Conservation (phyloP, 1,139 yeast genomes). For the Tardiomyces depauwii region DNA sequence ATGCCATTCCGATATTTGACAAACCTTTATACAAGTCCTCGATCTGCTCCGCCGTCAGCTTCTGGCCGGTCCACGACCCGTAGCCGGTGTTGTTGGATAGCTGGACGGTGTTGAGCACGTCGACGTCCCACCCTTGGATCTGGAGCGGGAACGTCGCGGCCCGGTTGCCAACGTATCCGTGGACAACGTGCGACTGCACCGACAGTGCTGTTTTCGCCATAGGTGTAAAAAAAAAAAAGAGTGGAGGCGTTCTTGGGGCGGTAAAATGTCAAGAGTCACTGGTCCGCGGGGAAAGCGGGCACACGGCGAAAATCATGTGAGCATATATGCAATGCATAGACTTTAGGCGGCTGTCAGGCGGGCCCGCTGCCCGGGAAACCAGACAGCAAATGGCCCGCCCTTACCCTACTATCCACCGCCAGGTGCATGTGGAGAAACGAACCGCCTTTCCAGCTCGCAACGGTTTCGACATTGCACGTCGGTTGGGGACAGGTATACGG, state of each 20-base stretch:
- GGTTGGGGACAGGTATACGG: no score
- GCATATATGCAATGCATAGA: no score
- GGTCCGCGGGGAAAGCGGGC: no score
- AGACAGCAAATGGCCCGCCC: neutral
- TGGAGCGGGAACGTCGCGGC: slow-evolving; percentile 78
- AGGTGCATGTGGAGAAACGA: neutral
- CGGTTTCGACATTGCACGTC: no score
- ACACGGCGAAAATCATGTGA: no score
- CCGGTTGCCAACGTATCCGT: slow-evolving; percentile 77
- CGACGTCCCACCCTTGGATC: slow-evolving; percentile 74
- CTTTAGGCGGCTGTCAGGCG: no score
- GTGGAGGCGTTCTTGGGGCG: no score
- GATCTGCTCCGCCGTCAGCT: slow-evolving; percentile 32
- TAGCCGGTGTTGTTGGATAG: slow-evolving; percentile 77
- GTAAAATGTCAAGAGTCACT: neutral
- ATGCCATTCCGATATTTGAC: slow-evolving; percentile 28
- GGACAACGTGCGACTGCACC: slow-evolving; percentile 74
- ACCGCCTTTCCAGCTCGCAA: no score
- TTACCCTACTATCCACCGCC: neutral
- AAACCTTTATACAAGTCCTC: slow-evolving; percentile 37
- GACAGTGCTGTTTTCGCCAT: slow-evolving; percentile 29
- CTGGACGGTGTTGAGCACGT: slow-evolving; percentile 66
- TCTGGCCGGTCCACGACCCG: slow-evolving; percentile 41
- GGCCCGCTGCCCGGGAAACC: no score
- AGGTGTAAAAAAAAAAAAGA: no score